These are phyloP conservation scores for Verticillium zaregamsianum DNA, from an alignment of 2,329 filamentous ascomycete species.

Conservation along the genomic window DNA sequence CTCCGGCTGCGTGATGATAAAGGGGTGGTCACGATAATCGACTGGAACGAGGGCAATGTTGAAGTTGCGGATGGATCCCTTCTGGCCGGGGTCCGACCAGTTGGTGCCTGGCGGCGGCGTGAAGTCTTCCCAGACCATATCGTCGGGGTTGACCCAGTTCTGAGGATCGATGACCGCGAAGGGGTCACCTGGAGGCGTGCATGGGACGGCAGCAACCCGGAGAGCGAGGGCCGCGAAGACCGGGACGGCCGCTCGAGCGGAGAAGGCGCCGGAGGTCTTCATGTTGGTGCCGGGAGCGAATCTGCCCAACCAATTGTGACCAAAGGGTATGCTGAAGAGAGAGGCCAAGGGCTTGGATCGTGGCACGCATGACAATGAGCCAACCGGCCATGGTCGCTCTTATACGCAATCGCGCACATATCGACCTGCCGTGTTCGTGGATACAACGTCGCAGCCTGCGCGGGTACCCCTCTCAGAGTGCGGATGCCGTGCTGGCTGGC, in stretches of 20 bases:
- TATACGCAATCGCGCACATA: background rate
- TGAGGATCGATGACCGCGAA: constrained; percentile 47
- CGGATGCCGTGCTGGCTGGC: background rate
- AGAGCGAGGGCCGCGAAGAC: constrained; percentile 7
- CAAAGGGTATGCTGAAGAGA: background rate
- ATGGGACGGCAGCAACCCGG: background rate
- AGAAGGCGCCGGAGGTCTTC: background rate
- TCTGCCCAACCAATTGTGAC: background rate
- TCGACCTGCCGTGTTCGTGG: background rate
- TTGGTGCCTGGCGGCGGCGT: constrained; percentile 39
- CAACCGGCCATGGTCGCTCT: background rate
- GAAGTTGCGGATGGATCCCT: constrained; percentile 46
- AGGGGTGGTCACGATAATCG: constrained; percentile 45
- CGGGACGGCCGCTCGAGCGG: background rate
- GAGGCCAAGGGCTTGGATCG: background rate
- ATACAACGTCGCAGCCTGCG: background rate
- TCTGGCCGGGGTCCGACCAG: constrained; percentile 40
- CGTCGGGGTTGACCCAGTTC: constrained; percentile 48
- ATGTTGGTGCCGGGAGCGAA: background rate
- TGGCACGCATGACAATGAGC: background rate
- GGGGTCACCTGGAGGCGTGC: constrained; percentile 25
- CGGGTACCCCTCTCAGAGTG: background rate
- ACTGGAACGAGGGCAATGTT: constrained; percentile 51
- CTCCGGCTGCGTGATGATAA: constrained; percentile 40
- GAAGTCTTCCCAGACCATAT: constrained; percentile 50